These are phyloP conservation scores for Vigna unguiculata DNA, from an alignment of 306 rosid species.

Conservation along the genomic window DNA sequence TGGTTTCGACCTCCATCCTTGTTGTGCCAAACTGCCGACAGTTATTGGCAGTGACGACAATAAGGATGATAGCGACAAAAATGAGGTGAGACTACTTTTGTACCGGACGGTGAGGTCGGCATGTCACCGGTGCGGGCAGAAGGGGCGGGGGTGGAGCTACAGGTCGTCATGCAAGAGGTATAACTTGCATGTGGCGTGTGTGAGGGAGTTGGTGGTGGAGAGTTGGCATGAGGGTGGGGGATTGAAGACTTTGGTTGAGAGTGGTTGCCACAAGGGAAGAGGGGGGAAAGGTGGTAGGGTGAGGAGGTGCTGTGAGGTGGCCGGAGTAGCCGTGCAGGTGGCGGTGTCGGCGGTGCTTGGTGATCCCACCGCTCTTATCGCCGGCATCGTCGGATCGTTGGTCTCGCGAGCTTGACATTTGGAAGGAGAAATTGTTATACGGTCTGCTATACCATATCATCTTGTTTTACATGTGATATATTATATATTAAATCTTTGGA, in stretches of 20 bases:
- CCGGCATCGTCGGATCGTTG: slow-evolving; percentile 76
- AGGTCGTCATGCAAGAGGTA: slow-evolving; percentile 81
- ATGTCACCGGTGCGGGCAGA: slow-evolving; percentile 81
- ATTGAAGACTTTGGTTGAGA: slow-evolving; percentile 57
- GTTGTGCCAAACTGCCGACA: slow-evolving; percentile 93
- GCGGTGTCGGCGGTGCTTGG: slow-evolving; percentile 87
- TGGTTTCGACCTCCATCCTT: slow-evolving; percentile 91
- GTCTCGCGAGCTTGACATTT: slow-evolving; percentile 40
- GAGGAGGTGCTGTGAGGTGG: slow-evolving; percentile 75
- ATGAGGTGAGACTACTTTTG: slow-evolving; percentile 54
- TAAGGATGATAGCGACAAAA: not conserved
- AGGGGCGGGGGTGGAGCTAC: slow-evolving; percentile 92
- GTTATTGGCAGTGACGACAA: slow-evolving; percentile 63
- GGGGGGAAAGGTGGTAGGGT: slow-evolving; percentile 70
- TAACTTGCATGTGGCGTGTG: slow-evolving; percentile 90
- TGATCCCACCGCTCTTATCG: slow-evolving; percentile 88
- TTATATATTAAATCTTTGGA: no score
- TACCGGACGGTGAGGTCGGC: slow-evolving; percentile 68
- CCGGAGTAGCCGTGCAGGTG: slow-evolving; percentile 78
- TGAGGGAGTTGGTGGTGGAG: slow-evolving; percentile 84
- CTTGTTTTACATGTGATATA: no score
- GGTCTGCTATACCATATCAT: no score
- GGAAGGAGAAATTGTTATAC: not conserved
- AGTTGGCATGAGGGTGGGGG: slow-evolving; percentile 63
- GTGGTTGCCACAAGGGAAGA: not conserved